Percentiles rank a stretch among this genome's conserved stretches.
Evolutionary conservation across 73 alveolate species (phyloP).

Genomic region (Paramecium pentaurelia): DNA sequence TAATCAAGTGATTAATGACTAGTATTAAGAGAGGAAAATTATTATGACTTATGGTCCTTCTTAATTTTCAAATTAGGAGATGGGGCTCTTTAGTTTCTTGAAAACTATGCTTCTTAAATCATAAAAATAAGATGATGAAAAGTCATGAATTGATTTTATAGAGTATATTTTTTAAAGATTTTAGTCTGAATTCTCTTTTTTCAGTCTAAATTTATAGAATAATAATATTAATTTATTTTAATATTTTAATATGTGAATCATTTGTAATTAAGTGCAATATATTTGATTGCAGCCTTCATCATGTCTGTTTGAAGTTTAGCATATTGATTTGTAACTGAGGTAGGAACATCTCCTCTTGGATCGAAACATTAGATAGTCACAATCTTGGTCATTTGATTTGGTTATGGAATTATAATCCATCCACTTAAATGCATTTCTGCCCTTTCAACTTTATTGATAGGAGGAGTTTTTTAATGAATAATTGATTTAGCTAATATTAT

Average conservation of each 20-base stretch:
- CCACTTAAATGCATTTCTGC: conserved; percentile 45
- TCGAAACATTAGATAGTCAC: conserved; percentile 9
- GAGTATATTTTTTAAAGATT: neutral
- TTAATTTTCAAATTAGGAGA: neutral
- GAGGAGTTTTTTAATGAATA: neutral
- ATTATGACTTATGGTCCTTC: neutral
- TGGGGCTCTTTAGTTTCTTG: neutral
- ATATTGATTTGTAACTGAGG: neutral
- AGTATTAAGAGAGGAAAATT: neutral
- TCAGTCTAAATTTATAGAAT: neutral
- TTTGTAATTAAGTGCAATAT: neutral
- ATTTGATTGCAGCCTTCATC: conserved; percentile 24
- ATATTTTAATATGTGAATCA: neutral
- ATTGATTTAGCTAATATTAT: conserved; percentile 1
- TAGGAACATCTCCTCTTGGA: conserved; percentile 46
- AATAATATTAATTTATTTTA: neutral
- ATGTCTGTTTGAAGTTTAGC: conserved; percentile 35
- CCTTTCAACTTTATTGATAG: conserved; percentile 19
- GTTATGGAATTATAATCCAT: conserved; percentile 26
- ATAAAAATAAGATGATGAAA: neutral
- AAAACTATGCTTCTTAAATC: neutral
- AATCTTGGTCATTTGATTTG: conserved; percentile 35
- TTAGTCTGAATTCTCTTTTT: neutral
- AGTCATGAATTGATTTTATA: neutral
- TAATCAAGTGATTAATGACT: neutral